A percentile compares a stretch with the other conserved stretches of the same genome.
Conservation (phyloP, 768 basidiomycete genomes). For the Tylopilus plumbeoviolaceoides region DNA sequence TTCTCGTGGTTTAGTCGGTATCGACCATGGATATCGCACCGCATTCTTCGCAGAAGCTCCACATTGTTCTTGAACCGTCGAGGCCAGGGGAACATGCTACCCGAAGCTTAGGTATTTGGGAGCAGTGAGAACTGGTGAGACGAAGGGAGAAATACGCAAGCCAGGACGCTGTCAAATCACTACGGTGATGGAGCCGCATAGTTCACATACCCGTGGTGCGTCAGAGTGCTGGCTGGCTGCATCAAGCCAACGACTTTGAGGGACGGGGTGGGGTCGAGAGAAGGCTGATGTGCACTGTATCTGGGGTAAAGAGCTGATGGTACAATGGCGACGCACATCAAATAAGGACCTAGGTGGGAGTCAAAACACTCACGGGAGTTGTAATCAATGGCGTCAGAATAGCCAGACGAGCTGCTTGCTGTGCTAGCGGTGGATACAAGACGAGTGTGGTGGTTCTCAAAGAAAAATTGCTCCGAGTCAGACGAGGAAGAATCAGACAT, state of each 20-base stretch:
- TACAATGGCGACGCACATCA: background rate
- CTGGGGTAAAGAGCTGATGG: slow-evolving; percentile 48
- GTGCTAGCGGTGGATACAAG: slow-evolving; percentile 64
- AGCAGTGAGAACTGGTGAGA: slow-evolving; percentile 53
- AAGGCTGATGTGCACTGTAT: slow-evolving; percentile 61
- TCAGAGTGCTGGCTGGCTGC: slow-evolving; percentile 57
- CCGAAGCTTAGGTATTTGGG: slow-evolving; percentile 79
- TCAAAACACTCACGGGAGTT: slow-evolving; percentile 43
- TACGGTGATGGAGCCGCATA: background rate
- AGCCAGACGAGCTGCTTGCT: slow-evolving; percentile 43
- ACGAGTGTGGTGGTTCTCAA: slow-evolving; percentile 53
- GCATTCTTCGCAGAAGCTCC: slow-evolving; percentile 86
- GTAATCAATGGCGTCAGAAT: slow-evolving; percentile 43
- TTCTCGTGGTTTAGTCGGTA: slow-evolving; percentile 44
- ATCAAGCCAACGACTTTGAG: slow-evolving; percentile 55
- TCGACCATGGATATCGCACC: slow-evolving; percentile 89
- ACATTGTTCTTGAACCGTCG: slow-evolving; percentile 72
- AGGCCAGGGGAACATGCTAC: slow-evolving; percentile 69
- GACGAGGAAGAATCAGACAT: slow-evolving; percentile 58
- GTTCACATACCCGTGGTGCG: slow-evolving; percentile 67
- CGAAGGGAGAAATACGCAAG: slow-evolving; percentile 8
- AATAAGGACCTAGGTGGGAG: background rate
- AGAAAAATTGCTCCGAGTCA: slow-evolving; percentile 57
- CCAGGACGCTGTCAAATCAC: slow-evolving; percentile 11
- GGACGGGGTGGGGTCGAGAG: slow-evolving; percentile 46